These are phyloP conservation scores for Tuber brumale DNA, from an alignment of 495 filamentous ascomycete species.

Conservation along the genomic window DNA sequence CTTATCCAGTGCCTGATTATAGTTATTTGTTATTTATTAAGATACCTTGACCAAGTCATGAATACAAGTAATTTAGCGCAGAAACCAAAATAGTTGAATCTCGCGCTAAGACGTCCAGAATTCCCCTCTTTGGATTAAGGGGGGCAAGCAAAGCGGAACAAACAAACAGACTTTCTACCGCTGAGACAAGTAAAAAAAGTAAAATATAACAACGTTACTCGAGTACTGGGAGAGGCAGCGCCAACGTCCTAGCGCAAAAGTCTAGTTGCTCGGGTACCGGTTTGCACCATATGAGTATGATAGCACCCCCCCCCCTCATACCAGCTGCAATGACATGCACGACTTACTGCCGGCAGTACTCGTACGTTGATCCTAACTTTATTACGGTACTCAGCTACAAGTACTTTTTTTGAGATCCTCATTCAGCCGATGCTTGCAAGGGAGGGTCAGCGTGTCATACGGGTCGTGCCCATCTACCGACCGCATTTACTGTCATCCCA, in stretches of 20 bases:
- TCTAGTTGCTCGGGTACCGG: no score
- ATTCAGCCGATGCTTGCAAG: not conserved
- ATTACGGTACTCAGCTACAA: not conserved
- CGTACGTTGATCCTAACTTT: not conserved
- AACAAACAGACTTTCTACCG: no score
- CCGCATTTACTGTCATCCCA: not conserved
- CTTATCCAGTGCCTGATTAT: not conserved
- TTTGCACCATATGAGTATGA: no score
- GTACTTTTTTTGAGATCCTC: not conserved
- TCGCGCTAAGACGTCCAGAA: no score
- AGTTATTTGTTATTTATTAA: not conserved
- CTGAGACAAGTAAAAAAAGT: no score
- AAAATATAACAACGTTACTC: no score
- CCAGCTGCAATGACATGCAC: not conserved
- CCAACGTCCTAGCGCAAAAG: no score
- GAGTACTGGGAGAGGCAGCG: no score
- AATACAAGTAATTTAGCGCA: not conserved
- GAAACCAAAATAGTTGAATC: no score
- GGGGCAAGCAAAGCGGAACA: no score
- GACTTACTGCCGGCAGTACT: not conserved
- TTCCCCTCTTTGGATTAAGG: no score
- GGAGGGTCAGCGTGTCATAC: not conserved
- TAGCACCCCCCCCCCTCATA: not conserved
- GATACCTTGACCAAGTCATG: not conserved
- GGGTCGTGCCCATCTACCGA: not conserved